Conservation (phyloP, 257 asterid genomes). For the Lycium barbarum region DNA sequence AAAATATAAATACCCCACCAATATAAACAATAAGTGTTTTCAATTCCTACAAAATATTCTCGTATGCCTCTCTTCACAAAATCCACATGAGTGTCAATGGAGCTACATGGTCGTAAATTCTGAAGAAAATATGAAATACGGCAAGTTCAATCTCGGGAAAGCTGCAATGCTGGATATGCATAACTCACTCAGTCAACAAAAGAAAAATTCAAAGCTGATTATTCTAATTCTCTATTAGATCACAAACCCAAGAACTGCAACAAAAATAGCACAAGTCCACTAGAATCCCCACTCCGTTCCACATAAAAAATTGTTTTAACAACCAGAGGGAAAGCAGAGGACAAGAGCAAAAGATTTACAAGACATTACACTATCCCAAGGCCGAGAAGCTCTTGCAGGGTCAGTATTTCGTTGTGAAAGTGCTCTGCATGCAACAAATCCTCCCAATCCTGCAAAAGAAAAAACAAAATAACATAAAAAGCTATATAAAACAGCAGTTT, state of each 20-base stretch:
- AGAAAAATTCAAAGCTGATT: not conserved
- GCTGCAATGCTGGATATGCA: conserved; percentile 12
- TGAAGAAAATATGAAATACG: conserved; percentile 19
- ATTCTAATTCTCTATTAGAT: not conserved
- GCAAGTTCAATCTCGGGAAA: conserved; percentile 3
- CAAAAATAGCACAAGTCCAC: not conserved
- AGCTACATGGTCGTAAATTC: not conserved
- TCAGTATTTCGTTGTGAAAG: conserved; percentile 83
- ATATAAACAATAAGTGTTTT: not conserved
- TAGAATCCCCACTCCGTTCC: conserved; percentile 3
- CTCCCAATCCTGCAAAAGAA: conserved; percentile 82
- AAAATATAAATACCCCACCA: not conserved
- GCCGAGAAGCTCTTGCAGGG: conserved; percentile 95
- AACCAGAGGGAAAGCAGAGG: conserved; percentile 10
- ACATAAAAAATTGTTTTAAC: not conserved
- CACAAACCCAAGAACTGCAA: conserved; percentile 2
- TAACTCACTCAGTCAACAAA: conserved; percentile 12
- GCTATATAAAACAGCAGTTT: conserved; percentile 21
- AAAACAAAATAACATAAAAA: conserved; percentile 30
- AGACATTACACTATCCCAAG: conserved; percentile 87
- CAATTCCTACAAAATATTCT: not conserved
- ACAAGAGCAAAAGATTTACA: conserved; percentile 33
- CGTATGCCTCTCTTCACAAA: not conserved
- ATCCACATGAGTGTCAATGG: conserved; percentile 15
- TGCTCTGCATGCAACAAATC: conserved; percentile 93